Percentiles rank a stretch among this genome's conserved stretches.
Conservation (phyloP, 2,329 filamentous ascomycete genomes). For the Elsinoe necatrix region DNA sequence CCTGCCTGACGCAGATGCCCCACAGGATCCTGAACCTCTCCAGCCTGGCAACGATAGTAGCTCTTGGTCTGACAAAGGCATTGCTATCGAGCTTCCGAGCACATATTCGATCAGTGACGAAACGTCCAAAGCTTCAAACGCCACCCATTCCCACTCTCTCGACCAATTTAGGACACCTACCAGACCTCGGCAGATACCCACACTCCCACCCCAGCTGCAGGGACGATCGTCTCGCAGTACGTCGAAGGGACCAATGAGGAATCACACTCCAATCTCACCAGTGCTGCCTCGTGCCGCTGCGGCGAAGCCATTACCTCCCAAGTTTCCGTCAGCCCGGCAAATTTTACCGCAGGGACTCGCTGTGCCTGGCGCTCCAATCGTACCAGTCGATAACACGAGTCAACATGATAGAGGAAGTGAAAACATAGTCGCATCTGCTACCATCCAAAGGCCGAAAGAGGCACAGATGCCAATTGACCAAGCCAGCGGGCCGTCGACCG, state of each 20-base stretch:
- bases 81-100: constrained; percentile 28
- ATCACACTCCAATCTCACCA: not conserved
- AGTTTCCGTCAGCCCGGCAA: not conserved
- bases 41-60: not conserved
- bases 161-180: constrained; percentile 23
- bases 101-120: constrained; percentile 29
- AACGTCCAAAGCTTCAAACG: constrained; percentile 23
- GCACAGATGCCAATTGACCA: not conserved
- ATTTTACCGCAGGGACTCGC: too few relatives aligned
- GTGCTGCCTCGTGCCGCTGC: not conserved
- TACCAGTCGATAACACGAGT: too few relatives aligned
- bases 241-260: not conserved
- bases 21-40: not conserved
- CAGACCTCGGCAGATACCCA: not conserved
- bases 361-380: too few relatives aligned
- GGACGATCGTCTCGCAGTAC: not conserved
- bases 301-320: not conserved
- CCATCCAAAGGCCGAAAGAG: too few relatives aligned
- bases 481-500: not conserved
- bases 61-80: constrained; percentile 16
- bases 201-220: not conserved
- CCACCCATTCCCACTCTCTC: constrained; percentile 20
- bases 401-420: too few relatives aligned
- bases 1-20: not conserved
- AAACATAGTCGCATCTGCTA: too few relatives aligned